Evolutionary conservation across 208 protist species (phyloP).

Genomic region (Acanthamoeba lenticulata): DNA sequence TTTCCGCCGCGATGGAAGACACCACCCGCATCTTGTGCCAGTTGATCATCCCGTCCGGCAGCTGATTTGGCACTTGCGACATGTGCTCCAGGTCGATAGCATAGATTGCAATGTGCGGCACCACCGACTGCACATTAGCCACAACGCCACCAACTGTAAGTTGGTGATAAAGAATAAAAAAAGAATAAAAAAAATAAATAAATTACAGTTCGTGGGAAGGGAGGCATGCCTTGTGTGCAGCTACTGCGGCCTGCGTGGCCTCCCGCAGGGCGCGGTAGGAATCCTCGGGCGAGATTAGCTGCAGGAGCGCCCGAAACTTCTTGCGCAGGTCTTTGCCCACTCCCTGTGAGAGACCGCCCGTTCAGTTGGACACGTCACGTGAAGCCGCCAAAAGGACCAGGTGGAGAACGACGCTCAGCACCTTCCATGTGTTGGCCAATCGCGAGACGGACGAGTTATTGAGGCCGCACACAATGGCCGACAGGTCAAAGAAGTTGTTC

Average conservation of each 20-base stretch:
- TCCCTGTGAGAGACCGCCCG: not conserved
- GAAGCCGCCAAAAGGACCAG: too few relatives aligned
- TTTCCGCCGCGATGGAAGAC: not conserved
- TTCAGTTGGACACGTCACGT: too few relatives aligned
- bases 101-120: slow-evolving; percentile 32
- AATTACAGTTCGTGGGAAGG: not conserved
- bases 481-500: not conserved
- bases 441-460: not conserved
- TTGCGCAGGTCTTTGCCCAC: not conserved
- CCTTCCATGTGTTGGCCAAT: slow-evolving; percentile 1
- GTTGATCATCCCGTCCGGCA: slow-evolving; percentile 11
- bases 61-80: not conserved
- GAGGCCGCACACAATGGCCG: not conserved
- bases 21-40: slow-evolving; percentile 28
- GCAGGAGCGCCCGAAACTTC: not conserved
- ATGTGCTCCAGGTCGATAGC: slow-evolving; percentile 40
- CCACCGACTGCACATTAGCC: not conserved
- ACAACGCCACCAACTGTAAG: too few relatives aligned
- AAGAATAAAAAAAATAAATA: not conserved
- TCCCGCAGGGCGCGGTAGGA: not conserved
- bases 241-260: not conserved
- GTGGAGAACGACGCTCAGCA: too few relatives aligned
- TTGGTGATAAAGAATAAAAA: too few relatives aligned
- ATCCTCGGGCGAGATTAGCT: not conserved
- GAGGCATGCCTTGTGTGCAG: not conserved